phyloP scores from a whole-genome alignment of 176 grass and related monocot genomes.

The Phoenix roebelenii region DNA sequence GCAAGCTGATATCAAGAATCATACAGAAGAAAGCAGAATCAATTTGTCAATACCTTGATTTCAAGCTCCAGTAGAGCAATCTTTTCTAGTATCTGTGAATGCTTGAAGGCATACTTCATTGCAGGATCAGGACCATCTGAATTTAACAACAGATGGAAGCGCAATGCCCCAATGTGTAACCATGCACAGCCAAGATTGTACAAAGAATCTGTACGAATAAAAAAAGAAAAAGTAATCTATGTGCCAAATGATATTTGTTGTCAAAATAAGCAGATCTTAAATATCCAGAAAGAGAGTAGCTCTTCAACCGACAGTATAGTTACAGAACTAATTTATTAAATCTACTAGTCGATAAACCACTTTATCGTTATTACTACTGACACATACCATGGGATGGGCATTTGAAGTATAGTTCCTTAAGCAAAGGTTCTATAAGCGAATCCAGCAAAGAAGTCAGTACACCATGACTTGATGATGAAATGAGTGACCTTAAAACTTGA shows the following conservation, averaged over 20 bases:
- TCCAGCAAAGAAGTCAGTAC: constrained; percentile 57
- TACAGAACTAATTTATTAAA: no score
- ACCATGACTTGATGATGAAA: constrained; percentile 56
- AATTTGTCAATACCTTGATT: constrained; percentile 41
- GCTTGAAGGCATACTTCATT: constrained; percentile 51
- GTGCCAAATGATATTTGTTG: no score
- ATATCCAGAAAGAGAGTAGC: no score
- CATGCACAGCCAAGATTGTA: constrained; percentile 79
- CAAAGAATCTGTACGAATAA: constrained; percentile 45
- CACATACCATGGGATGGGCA: constrained; percentile 28
- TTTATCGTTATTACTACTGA: background rate
- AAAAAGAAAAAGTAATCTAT: no score
- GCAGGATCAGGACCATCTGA: constrained; percentile 72
- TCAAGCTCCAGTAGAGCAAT: constrained; percentile 60
- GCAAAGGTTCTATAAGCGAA: constrained; percentile 48
- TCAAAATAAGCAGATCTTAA: no score
- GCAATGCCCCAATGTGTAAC: constrained; percentile 73
- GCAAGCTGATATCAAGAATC: no score
- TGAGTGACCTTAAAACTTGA: constrained; percentile 30
- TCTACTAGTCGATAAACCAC: background rate
- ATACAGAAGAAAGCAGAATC: background rate
- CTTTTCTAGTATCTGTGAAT: constrained; percentile 63
- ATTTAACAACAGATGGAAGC: constrained; percentile 63
- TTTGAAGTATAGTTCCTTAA: constrained; percentile 54
- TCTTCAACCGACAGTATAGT: no score